A percentile compares a stretch with the other conserved stretches of the same genome.
Evolutionary conservation across 2,329 filamentous ascomycete species (phyloP).

Genomic region (Hypoxylon rubiginosum): DNA sequence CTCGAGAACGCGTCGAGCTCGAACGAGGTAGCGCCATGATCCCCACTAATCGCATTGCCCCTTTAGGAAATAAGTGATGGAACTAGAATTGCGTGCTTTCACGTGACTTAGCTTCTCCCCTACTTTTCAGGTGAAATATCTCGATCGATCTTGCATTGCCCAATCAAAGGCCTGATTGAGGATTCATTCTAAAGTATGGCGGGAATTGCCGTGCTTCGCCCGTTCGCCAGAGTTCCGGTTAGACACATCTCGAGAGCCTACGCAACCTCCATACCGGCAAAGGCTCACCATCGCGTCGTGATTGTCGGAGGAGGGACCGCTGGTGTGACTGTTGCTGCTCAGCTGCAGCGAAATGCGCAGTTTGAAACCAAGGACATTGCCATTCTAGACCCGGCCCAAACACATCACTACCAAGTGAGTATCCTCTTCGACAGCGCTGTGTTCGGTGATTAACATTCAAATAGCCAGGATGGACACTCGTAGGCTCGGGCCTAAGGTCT

Average conservation of each 20-base stretch:
- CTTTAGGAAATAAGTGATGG: constrained; percentile 13
- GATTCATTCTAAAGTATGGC: constrained; percentile 21
- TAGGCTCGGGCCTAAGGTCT: constrained; percentile 53
- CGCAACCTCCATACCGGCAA: constrained; percentile 49
- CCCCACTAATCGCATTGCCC: neutral
- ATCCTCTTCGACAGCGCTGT: neutral
- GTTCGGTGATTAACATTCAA: constrained; percentile 19
- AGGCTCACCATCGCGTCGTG: constrained; percentile 71
- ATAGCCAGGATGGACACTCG: constrained; percentile 56
- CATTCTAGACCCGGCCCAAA: constrained; percentile 53
- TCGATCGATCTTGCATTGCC: constrained; percentile 8
- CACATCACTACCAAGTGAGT: constrained; percentile 53
- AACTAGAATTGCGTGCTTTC: constrained; percentile 37
- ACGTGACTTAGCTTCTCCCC: constrained; percentile 33
- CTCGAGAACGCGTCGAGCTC: no score
- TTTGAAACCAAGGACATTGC: constrained; percentile 53
- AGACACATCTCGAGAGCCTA: constrained; percentile 42
- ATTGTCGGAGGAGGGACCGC: constrained; percentile 77
- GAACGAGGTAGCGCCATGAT: neutral
- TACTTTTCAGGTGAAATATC: constrained; percentile 1
- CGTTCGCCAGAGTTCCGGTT: constrained; percentile 40
- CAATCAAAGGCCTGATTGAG: constrained; percentile 21
- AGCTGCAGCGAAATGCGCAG: constrained; percentile 64
- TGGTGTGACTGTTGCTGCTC: constrained; percentile 75
- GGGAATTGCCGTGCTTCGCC: constrained; percentile 35